A percentile compares a stretch with the other conserved stretches of the same genome.
phyloP scores from a whole-genome alignment of 2,329 filamentous ascomycete species.

The Neocucurbitaria cava region DNA sequence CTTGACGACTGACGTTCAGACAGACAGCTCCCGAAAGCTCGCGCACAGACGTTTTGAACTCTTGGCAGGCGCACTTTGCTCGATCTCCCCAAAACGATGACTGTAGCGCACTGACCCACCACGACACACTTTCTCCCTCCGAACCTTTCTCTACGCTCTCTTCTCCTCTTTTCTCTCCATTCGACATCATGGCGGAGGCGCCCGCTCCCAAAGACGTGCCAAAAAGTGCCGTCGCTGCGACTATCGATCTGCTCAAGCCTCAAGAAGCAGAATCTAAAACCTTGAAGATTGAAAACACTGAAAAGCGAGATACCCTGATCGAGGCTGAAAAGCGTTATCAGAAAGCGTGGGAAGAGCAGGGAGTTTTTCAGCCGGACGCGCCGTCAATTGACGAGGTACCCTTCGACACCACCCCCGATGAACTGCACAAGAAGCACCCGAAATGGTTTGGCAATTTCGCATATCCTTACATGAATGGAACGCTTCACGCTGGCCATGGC shows the following conservation, averaged over 20 bases:
- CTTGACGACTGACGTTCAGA: slow-evolving; percentile 23
- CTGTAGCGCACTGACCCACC: slow-evolving; percentile 18
- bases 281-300: slow-evolving; percentile 75
- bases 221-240: slow-evolving; percentile 57
- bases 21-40: slow-evolving; percentile 10
- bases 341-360: slow-evolving; percentile 76
- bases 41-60: slow-evolving; percentile 2
- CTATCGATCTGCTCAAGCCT: slow-evolving; percentile 63
- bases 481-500: slow-evolving; percentile 85
- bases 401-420: slow-evolving; percentile 72
- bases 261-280: slow-evolving; percentile 65
- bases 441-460: slow-evolving; percentile 89
- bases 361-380: slow-evolving; percentile 85
- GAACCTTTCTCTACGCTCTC: slow-evolving; percentile 21
- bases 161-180: slow-evolving; percentile 5
- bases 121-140: slow-evolving; percentile 1
- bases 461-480: slow-evolving; percentile 59
- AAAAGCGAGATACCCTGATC: slow-evolving; percentile 84
- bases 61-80: slow-evolving; percentile 29
- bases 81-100: slow-evolving; percentile 19
- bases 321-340: slow-evolving; percentile 93
- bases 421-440: slow-evolving; percentile 80
- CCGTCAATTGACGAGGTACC: slow-evolving; percentile 80
- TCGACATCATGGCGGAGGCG: slow-evolving; percentile 41
- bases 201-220: slow-evolving; percentile 34